Evolutionary conservation across 2,329 filamentous ascomycete species (phyloP).

Genomic region (Colletotrichum neosansevieriae): DNA sequence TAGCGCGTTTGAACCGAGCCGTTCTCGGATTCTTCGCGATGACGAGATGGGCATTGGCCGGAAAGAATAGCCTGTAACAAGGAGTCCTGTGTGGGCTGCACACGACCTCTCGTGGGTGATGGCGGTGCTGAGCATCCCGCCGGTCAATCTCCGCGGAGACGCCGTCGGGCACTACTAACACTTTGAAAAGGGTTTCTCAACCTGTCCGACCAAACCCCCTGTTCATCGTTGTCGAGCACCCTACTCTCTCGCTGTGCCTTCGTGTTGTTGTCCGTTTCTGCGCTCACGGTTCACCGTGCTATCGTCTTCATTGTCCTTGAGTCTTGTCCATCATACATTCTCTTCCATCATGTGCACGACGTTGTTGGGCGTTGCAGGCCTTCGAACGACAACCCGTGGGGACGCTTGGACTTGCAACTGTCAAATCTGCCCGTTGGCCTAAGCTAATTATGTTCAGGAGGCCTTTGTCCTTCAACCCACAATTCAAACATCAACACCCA

Average conservation of each 20-base stretch:
- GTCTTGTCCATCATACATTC: neutral
- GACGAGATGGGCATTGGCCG: neutral
- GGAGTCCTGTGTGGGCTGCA: neutral
- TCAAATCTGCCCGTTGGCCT: conserved; percentile 9
- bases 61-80: neutral
- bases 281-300: neutral
- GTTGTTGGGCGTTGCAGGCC: neutral
- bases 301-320: neutral
- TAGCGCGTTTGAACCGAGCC: neutral
- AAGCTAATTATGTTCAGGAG: conserved; percentile 2
- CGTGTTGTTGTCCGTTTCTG: neutral
- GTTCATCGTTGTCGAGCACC: neutral
- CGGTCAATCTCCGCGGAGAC: conserved; percentile 20
- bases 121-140: neutral
- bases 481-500: neutral
- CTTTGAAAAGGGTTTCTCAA: conserved; percentile 16
- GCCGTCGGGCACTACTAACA: conserved; percentile 11
- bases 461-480: neutral
- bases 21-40: neutral
- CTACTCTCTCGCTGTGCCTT: neutral
- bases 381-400: neutral
- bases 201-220: neutral
- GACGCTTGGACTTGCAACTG: conserved; percentile 4
- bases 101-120: neutral
- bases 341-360: neutral